These are phyloP conservation scores for Aspergillus sp. DNA, from an alignment of 2,329 filamentous ascomycete genomes.

Conservation along the genomic window DNA sequence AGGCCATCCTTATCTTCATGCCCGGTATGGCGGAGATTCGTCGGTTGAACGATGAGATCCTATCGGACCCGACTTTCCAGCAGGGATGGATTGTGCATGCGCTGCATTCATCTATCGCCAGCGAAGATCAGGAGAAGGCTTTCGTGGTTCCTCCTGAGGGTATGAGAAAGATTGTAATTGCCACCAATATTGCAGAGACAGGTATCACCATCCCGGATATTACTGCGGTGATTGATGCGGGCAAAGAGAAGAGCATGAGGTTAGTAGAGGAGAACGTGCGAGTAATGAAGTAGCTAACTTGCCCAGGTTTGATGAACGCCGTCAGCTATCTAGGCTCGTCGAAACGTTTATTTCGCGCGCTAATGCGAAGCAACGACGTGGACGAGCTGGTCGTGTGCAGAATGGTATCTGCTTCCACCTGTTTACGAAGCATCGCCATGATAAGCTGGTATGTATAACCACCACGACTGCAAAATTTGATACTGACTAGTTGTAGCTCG, in stretches of 20 bases:
- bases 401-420: conserved; percentile 94
- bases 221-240: conserved; percentile 93
- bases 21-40: conserved; percentile 93
- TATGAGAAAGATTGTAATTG: conserved; percentile 87
- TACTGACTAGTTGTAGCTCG: conserved; percentile 58
- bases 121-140: conserved; percentile 91
- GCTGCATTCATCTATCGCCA: conserved; percentile 91
- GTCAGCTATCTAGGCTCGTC: conserved; percentile 85
- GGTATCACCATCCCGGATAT: conserved; percentile 98
- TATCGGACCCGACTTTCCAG: conserved; percentile 73
- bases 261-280: conserved; percentile 15
- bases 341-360: conserved; percentile 95
- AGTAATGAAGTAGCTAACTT: conserved; percentile 11
- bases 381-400: conserved; percentile 92
- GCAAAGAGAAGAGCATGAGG: conserved; percentile 93
- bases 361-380: conserved; percentile 92
- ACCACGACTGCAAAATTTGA: too few species aligned
- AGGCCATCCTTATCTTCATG: conserved; percentile 90
- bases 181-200: conserved; percentile 97
- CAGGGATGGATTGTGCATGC: conserved; percentile 83
- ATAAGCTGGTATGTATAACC: conserved; percentile 56
- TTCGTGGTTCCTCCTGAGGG: conserved; percentile 83
- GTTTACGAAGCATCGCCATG: conserved; percentile 87
- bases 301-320: conserved; percentile 80
- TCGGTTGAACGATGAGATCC: conserved; percentile 80